A percentile compares a stretch with the other conserved stretches of the same genome.
These are phyloP conservation scores for Ilex asprella DNA, from an alignment of 257 asterid species.

Conservation along the genomic window DNA sequence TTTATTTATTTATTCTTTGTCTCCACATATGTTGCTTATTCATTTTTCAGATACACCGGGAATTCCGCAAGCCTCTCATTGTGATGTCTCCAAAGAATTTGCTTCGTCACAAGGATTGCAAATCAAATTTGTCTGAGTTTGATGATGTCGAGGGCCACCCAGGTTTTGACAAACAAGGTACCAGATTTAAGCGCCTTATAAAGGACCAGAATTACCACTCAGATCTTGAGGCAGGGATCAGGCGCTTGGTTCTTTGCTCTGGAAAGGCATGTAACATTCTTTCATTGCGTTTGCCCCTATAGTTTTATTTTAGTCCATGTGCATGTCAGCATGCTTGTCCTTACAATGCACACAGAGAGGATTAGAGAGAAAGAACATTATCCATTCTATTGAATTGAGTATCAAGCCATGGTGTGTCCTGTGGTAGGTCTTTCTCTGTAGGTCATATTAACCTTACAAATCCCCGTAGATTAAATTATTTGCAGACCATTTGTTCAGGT, in stretches of 20 bases:
- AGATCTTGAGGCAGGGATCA: slow-evolving; percentile 78
- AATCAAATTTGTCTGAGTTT: slow-evolving; percentile 81
- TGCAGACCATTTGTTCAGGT: slow-evolving; percentile 36
- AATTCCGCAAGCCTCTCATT: slow-evolving; percentile 89
- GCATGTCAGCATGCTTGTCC: neutral
- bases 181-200: slow-evolving; percentile 91
- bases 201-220: slow-evolving; percentile 80
- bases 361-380: neutral
- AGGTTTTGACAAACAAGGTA: slow-evolving; percentile 95
- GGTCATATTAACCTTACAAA: neutral
- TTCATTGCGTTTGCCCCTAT: neutral
- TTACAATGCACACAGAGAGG: neutral
- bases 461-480: neutral
- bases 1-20: neutral
- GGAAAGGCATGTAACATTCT: slow-evolving; percentile 57
- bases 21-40: slow-evolving; percentile 17
- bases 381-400: neutral
- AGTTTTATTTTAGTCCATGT: neutral
- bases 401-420: too few species aligned
- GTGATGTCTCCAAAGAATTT: slow-evolving; percentile 95
- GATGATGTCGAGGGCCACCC: slow-evolving; percentile 96
- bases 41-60: slow-evolving; percentile 67
- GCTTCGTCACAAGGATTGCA: slow-evolving; percentile 91
- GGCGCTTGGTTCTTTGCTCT: slow-evolving; percentile 81
- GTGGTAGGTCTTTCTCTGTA: too few species aligned